These are phyloP conservation scores for Furcasterigmium furcatum DNA, from an alignment of 2,329 filamentous ascomycete species.

Conservation along the genomic window DNA sequence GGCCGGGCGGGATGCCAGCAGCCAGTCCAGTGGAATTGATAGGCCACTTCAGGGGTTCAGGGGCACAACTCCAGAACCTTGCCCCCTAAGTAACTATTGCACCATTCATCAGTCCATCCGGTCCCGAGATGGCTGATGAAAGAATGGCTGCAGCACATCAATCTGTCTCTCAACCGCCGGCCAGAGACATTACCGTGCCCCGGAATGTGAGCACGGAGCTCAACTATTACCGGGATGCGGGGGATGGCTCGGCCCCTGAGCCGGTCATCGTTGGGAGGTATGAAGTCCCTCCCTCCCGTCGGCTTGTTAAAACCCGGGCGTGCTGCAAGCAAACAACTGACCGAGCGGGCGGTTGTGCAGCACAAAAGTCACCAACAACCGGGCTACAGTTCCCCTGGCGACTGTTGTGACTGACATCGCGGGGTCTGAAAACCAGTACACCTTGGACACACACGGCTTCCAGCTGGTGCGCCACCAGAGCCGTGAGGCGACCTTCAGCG, in stretches of 20 bases:
- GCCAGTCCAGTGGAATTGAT: no score
- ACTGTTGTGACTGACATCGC: conserved; percentile 51
- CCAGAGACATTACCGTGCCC: no score
- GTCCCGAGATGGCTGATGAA: no score
- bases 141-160: no score
- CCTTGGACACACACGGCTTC: conserved; percentile 49
- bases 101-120: no score
- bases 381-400: conserved; percentile 59
- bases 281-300: conserved; percentile 7
- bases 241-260: conserved; percentile 12
- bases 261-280: conserved; percentile 14
- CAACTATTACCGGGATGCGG: conserved; percentile 15
- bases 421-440: conserved; percentile 65
- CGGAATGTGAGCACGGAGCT: conserved; percentile 9
- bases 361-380: conserved; percentile 60
- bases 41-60: no score
- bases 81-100: no score
- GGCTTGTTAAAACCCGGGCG: background rate
- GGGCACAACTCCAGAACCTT: no score
- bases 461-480: conserved; percentile 51
- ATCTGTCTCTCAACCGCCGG: no score
- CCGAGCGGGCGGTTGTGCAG: conserved; percentile 5
- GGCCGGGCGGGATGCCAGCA: background rate
- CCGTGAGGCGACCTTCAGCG: conserved; percentile 51
- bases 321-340: background rate